These are phyloP conservation scores for Lathyrus sativus DNA, from an alignment of 306 rosid genomes.

Conservation along the genomic window DNA sequence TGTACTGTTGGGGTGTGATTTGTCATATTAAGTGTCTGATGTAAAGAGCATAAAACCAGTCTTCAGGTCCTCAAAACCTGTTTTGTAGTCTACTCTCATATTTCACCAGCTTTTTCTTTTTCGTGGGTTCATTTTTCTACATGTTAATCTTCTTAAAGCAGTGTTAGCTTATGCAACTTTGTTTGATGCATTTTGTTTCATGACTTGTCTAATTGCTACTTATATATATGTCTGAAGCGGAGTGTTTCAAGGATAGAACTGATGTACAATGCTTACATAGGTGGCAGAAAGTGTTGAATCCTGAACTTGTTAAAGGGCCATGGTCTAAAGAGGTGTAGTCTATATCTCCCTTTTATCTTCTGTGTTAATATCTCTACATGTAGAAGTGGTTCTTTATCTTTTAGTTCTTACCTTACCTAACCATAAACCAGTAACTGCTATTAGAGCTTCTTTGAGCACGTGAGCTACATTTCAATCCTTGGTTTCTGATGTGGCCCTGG, in stretches of 20 bases:
- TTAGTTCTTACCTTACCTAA: background rate
- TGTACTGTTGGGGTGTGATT: background rate
- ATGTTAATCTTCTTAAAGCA: background rate
- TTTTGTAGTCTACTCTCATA: constrained; percentile 2
- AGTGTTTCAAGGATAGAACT: constrained; percentile 92
- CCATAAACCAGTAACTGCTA: background rate
- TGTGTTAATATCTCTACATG: background rate
- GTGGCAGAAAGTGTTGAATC: constrained; percentile 99
- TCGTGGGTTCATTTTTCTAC: background rate
- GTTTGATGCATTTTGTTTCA: constrained; percentile 26
- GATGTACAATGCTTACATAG: constrained; percentile 99
- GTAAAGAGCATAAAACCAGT: constrained; percentile 1
- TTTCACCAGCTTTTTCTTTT: constrained; percentile 8
- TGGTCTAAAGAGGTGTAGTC: constrained; percentile 99
- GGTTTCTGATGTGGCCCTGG: background rate
- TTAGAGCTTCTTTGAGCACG: background rate
- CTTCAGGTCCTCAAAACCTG: constrained; percentile 12
- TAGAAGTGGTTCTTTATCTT: constrained; percentile 19
- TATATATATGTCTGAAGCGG: constrained; percentile 65
- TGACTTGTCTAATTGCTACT: constrained; percentile 38
- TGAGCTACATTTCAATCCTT: constrained; percentile 3
- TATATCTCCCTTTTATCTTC: constrained; percentile 14
- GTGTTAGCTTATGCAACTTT: constrained; percentile 13
- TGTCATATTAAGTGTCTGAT: background rate
- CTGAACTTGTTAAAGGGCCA: constrained; percentile 96